Conservation (phyloP, 495 filamentous ascomycete genomes). For the Lasiosphaeria miniovina region DNA sequence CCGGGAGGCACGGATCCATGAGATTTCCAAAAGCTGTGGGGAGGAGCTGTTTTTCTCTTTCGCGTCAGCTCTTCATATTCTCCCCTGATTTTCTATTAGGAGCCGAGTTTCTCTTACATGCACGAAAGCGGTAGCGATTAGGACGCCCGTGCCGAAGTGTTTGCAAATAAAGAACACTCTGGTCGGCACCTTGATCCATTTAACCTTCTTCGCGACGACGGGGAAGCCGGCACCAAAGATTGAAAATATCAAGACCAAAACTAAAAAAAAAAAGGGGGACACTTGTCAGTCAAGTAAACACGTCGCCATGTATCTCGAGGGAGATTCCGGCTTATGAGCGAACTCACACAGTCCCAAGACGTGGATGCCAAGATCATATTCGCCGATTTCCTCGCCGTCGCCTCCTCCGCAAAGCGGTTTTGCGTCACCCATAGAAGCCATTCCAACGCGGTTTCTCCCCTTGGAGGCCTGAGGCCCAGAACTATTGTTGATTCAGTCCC, state of each 20-base stretch:
- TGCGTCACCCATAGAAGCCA: conserved; percentile 14
- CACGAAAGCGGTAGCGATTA: conserved; percentile 67
- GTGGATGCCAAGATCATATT: conserved; percentile 50
- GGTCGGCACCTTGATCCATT: conserved; percentile 50
- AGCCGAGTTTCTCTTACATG: conserved; percentile 50
- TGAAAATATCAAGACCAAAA: conserved; percentile 39
- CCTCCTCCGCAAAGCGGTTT: conserved; percentile 49
- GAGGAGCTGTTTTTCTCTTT: conserved; percentile 38
- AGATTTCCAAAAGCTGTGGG: conserved; percentile 56
- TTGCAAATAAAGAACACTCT: conserved; percentile 54
- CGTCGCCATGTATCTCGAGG: too few relatives aligned
- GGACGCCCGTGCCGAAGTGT: conserved; percentile 69
- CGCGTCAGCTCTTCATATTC: conserved; percentile 2
- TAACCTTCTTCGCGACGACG: conserved; percentile 53
- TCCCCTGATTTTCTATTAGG: neutral
- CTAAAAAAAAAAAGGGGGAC: conserved; percentile 14
- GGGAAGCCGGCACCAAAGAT: conserved; percentile 51
- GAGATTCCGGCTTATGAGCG: neutral
- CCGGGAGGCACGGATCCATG: conserved; percentile 56
- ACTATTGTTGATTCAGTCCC: neutral
- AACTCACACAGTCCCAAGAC: conserved; percentile 50
- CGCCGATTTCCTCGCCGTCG: conserved; percentile 35
- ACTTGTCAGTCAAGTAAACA: too few relatives aligned
- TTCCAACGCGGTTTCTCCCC: neutral
- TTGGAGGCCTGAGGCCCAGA: neutral